Conservation (phyloP, 75 land plant genomes). For the Selaginella tamariscina region DNA sequence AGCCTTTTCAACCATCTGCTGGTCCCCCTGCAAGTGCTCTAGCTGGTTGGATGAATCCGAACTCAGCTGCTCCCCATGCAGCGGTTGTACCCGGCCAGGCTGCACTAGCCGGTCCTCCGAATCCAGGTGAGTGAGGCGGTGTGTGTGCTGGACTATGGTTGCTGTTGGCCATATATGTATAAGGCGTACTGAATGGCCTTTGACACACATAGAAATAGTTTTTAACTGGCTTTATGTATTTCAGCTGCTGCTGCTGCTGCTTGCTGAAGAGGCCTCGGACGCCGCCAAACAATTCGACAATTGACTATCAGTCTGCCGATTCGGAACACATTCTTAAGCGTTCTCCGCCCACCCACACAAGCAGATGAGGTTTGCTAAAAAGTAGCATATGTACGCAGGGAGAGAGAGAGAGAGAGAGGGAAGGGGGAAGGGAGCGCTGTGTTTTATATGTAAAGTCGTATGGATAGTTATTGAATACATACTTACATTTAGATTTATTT, state of each 20-base stretch:
- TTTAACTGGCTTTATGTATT: background rate
- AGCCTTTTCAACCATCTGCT: conserved; percentile 71
- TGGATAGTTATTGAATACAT: background rate
- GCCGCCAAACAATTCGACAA: conserved; percentile 42
- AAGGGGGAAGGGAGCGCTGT: background rate
- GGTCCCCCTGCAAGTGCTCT: conserved; percentile 59
- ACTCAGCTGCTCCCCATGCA: conserved; percentile 50
- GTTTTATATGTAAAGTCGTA: background rate
- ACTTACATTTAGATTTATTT: background rate
- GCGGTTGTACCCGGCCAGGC: conserved; percentile 54
- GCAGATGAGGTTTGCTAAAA: conserved; percentile 32
- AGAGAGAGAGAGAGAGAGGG: background rate
- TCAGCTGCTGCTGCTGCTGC: conserved; percentile 40
- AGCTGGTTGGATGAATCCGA: conserved; percentile 83
- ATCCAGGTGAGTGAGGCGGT: conserved; percentile 46
- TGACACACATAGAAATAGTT: too few relatives aligned
- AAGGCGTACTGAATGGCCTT: too few relatives aligned
- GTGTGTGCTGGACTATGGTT: too few relatives aligned
- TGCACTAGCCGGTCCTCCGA: conserved; percentile 53
- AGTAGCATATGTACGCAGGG: background rate
- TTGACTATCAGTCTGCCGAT: conserved; percentile 81
- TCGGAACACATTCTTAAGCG: conserved; percentile 77
- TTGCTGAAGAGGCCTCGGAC: conserved; percentile 71
- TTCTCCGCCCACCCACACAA: conserved; percentile 43
- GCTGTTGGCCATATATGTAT: too few relatives aligned